phyloP scores from a whole-genome alignment of 495 filamentous ascomycete genomes.

The Penicillium taxi region DNA sequence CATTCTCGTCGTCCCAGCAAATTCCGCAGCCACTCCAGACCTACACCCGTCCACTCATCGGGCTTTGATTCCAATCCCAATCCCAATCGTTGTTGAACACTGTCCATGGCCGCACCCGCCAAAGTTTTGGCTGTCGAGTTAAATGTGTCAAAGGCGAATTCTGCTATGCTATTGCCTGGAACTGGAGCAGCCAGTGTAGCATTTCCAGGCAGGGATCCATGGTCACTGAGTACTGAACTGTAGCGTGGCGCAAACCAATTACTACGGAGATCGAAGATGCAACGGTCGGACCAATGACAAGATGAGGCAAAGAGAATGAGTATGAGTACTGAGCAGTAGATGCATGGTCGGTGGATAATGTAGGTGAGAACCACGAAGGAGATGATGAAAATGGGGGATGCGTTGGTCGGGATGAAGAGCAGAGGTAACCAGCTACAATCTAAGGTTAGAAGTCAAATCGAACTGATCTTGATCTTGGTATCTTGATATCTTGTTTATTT shows the following conservation, averaged over 20 bases:
- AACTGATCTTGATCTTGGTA: too few species aligned
- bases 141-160: slow-evolving; percentile 50
- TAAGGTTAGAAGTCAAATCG: too few species aligned
- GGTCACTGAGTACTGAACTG: slow-evolving; percentile 21
- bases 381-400: slow-evolving; percentile 77
- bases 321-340: slow-evolving; percentile 85
- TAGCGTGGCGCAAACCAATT: slow-evolving; percentile 76
- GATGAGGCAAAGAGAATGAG: slow-evolving; percentile 82
- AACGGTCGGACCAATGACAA: slow-evolving; percentile 85
- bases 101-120: slow-evolving; percentile 57
- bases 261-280: slow-evolving; percentile 74
- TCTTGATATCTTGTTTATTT: background rate
- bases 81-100: slow-evolving; percentile 42
- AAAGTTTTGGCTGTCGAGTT: slow-evolving; percentile 63
- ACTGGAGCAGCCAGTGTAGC: slow-evolving; percentile 13
- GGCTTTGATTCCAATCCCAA: slow-evolving; percentile 15
- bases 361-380: slow-evolving; percentile 87
- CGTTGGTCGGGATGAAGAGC: slow-evolving; percentile 54
- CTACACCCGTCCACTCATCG: slow-evolving; percentile 69
- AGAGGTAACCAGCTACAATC: slow-evolving; percentile 34
- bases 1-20: slow-evolving; percentile 68
- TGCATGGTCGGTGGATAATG: slow-evolving; percentile 80
- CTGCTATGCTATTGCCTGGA: slow-evolving; percentile 30
- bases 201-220: slow-evolving; percentile 13
- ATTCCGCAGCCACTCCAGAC: slow-evolving; percentile 74